These are phyloP conservation scores for Stachybotrys echinatus DNA, from an alignment of 2,329 filamentous ascomycete genomes.

Conservation along the genomic window DNA sequence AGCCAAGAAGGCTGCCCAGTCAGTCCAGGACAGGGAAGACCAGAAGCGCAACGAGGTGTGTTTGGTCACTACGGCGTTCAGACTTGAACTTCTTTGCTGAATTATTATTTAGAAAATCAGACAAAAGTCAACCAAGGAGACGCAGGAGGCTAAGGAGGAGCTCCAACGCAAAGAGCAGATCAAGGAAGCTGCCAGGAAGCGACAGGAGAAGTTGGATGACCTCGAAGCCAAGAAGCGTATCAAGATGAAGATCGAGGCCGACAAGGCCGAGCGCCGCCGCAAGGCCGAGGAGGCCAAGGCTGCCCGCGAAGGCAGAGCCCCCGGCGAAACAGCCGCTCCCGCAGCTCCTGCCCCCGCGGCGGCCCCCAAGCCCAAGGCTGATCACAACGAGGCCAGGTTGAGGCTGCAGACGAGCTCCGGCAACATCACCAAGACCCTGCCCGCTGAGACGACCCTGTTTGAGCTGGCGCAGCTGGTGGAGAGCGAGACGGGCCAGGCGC, in stretches of 20 bases:
- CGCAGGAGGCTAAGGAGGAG: slow-evolving; percentile 85
- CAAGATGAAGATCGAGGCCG: slow-evolving; percentile 88
- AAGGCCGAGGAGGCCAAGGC: slow-evolving; percentile 86
- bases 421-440: slow-evolving; percentile 80
- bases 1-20: slow-evolving; percentile 64
- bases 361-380: slow-evolving; percentile 56
- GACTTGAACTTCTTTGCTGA: not conserved
- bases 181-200: slow-evolving; percentile 84
- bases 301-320: slow-evolving; percentile 67
- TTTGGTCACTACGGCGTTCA: not conserved
- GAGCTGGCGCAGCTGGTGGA: slow-evolving; percentile 78
- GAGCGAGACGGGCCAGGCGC: slow-evolving; percentile 63
- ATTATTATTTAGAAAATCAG: slow-evolving; percentile 53
- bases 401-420: slow-evolving; percentile 70
- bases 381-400: slow-evolving; percentile 76
- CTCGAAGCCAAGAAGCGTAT: slow-evolving; percentile 82
- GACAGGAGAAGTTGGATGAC: slow-evolving; percentile 81
- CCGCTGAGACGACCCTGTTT: slow-evolving; percentile 86
- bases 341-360: slow-evolving; percentile 42
- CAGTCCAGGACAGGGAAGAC: slow-evolving; percentile 71
- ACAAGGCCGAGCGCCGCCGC: slow-evolving; percentile 82
- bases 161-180: slow-evolving; percentile 82
- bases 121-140: slow-evolving; percentile 83
- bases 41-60: slow-evolving; percentile 77
- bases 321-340: slow-evolving; percentile 33